These are phyloP conservation scores for Zygosaccharomyces kombuchaensis DNA, from an alignment of 805 yeast genomes.

Conservation along the genomic window DNA sequence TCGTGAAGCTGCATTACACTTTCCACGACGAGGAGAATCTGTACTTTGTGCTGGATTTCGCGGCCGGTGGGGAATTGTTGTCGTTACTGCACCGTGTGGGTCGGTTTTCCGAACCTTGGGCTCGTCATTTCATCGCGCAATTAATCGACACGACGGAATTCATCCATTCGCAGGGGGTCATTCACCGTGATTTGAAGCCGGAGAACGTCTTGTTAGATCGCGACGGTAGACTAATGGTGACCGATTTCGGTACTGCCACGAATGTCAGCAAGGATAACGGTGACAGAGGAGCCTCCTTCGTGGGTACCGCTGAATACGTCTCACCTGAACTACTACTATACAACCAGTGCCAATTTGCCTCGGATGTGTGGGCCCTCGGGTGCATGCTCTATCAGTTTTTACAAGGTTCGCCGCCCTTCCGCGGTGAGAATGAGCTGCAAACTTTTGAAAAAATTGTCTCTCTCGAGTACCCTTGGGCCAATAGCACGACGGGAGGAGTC, in stretches of 20 bases:
- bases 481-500: conserved; percentile 47
- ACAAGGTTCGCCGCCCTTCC: conserved; percentile 84
- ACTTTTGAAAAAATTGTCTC: conserved; percentile 86
- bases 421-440: conserved; percentile 77
- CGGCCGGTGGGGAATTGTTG: conserved; percentile 90
- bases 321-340: conserved; percentile 81
- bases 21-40: conserved; percentile 87
- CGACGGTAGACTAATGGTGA: conserved; percentile 83
- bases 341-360: conserved; percentile 75
- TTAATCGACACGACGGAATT: conserved; percentile 85
- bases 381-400: conserved; percentile 81
- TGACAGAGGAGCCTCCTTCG: conserved; percentile 61
- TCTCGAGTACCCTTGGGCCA: conserved; percentile 62
- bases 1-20: conserved; percentile 85
- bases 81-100: conserved; percentile 75
- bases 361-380: conserved; percentile 94
- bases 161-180: conserved; percentile 84
- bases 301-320: conserved; percentile 96
- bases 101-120: conserved; percentile 66
- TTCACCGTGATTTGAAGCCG: conserved; percentile 93
- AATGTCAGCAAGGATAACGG: conserved; percentile 19
- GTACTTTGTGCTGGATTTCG: conserved; percentile 90
- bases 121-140: conserved; percentile 79
- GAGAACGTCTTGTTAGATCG: conserved; percentile 83
- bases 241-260: conserved; percentile 95